Conservation (phyloP, 495 filamentous ascomycete genomes). For the Polyplosphaeria fusca region DNA sequence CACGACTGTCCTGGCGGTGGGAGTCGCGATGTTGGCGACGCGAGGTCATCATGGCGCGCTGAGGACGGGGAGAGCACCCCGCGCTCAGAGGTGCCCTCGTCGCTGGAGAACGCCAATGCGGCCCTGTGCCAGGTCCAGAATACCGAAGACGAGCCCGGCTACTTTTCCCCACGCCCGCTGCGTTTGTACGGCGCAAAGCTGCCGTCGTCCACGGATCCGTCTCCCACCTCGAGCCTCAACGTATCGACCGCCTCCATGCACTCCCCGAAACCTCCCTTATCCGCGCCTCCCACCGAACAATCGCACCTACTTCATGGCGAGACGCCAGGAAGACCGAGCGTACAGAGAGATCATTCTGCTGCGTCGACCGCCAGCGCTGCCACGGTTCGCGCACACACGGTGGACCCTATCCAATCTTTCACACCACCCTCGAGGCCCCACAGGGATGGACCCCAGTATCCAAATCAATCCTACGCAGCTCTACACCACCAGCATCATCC, state of each 20-base stretch:
- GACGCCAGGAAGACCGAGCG: slow-evolving; percentile 23
- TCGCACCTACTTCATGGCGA: slow-evolving; percentile 1
- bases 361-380: slow-evolving; percentile 35
- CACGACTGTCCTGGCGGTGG: neutral
- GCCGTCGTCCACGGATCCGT: slow-evolving; percentile 26
- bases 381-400: slow-evolving; percentile 31
- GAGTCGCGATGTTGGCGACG: neutral
- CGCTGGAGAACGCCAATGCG: slow-evolving; percentile 1
- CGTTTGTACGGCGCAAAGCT: slow-evolving; percentile 19
- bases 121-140: neutral
- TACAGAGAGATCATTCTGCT: slow-evolving; percentile 35
- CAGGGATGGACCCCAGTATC: slow-evolving; percentile 38
- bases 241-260: slow-evolving; percentile 27
- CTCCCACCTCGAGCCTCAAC: slow-evolving; percentile 23
- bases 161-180: slow-evolving; percentile 33
- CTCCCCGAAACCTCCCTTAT: neutral
- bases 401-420: slow-evolving; percentile 16
- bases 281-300: neutral
- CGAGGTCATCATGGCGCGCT: neutral
- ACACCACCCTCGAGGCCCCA: slow-evolving; percentile 8
- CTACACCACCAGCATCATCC: slow-evolving; percentile 44
- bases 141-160: slow-evolving; percentile 16
- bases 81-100: slow-evolving; percentile 33
- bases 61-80: slow-evolving; percentile 36
- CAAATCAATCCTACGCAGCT: slow-evolving; percentile 46